Percentiles rank a stretch among this genome's conserved stretches.
phyloP scores from a whole-genome alignment of 345 rosid species.

The Euphorbia pulcherrima region DNA sequence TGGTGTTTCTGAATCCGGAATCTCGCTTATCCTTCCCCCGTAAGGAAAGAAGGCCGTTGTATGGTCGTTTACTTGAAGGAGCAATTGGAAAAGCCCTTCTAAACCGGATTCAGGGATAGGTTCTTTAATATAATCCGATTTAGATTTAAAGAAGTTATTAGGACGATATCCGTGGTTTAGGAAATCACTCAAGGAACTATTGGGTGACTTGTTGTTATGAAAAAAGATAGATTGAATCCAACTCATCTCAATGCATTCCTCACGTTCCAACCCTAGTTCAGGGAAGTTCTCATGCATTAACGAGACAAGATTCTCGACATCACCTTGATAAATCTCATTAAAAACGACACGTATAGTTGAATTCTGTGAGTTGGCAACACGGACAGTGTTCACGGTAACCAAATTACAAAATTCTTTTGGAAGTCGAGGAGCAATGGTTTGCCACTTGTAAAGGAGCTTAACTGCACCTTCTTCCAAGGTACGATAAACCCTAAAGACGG shows the following conservation, averaged over 20 bases:
- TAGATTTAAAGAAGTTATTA: constrained; percentile 4
- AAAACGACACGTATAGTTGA: not conserved
- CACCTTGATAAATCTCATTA: constrained; percentile 2
- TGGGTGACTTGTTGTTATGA: constrained; percentile 2
- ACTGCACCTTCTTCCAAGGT: constrained; percentile 5
- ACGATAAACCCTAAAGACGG: not conserved
- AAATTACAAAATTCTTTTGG: constrained; percentile 12
- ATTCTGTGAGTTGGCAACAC: not conserved
- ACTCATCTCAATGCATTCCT: no score
- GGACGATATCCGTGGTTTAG: not conserved
- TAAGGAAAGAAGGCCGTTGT: constrained; percentile 3
- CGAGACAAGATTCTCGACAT: not conserved
- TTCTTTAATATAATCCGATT: constrained; percentile 16
- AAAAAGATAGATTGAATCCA: no score
- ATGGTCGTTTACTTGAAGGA: not conserved
- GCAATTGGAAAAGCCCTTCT: constrained; percentile 5
- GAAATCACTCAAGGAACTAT: not conserved
- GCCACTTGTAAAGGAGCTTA: constrained; percentile 15
- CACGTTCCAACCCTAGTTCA: constrained; percentile 7
- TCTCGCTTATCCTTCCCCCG: constrained; percentile 22
- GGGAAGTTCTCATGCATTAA: constrained; percentile 10
- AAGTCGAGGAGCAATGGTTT: constrained; percentile 4
- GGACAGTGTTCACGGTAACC: not conserved
- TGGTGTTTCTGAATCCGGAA: constrained; percentile 15
- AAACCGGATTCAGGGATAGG: constrained; percentile 13